These are phyloP conservation scores for Trapa bicornis DNA, from an alignment of 345 rosid species.

Conservation along the genomic window DNA sequence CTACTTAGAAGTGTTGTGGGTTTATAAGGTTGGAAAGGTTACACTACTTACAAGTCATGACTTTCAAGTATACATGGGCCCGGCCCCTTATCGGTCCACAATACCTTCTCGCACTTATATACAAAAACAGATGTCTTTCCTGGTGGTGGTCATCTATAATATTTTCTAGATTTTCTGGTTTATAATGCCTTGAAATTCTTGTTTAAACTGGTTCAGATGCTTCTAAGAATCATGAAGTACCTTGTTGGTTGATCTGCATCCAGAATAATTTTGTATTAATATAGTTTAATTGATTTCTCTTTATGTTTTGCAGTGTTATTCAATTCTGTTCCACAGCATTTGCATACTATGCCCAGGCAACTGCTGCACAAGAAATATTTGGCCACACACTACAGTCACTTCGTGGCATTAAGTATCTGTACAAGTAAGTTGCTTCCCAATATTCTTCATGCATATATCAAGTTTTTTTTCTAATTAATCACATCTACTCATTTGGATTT, in stretches of 20 bases:
- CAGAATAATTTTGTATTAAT: too few relatives aligned
- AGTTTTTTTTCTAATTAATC: neutral
- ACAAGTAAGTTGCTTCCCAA: constrained; percentile 55
- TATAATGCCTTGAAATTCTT: too few relatives aligned
- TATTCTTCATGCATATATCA: neutral
- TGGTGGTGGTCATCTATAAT: neutral
- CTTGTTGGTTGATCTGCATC: neutral
- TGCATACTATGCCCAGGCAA: constrained; percentile 97
- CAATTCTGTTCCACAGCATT: constrained; percentile 92
- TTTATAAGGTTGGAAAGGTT: too few relatives aligned
- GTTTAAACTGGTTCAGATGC: too few relatives aligned
- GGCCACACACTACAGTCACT: constrained; percentile 98
- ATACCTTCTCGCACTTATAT: neutral
- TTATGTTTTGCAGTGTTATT: constrained; percentile 60
- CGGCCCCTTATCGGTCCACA: too few relatives aligned
- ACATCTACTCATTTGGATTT: constrained; percentile 6
- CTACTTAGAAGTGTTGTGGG: too few relatives aligned
- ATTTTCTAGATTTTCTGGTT: neutral
- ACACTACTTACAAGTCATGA: too few relatives aligned
- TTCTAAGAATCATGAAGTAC: neutral
- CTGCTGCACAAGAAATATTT: constrained; percentile 95
- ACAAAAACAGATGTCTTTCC: neutral
- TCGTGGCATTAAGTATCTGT: constrained; percentile 80
- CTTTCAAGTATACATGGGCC: too few relatives aligned
- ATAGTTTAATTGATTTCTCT: neutral